Conservation (phyloP, 768 basidiomycete genomes). For the Tubosaeta sp. region DNA sequence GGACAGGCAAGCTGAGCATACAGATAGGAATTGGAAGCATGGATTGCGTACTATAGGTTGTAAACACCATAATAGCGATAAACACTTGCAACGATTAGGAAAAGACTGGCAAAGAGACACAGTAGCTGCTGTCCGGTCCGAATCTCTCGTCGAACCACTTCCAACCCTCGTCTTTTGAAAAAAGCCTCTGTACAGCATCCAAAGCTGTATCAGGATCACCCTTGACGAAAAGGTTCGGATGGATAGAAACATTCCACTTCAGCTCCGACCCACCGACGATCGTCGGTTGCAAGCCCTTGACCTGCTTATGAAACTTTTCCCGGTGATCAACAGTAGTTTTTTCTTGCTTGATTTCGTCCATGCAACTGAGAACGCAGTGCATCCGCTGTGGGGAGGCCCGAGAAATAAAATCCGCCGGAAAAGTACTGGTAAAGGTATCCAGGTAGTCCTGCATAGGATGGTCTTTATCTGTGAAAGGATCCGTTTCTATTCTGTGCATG, state of each 20-base stretch:
- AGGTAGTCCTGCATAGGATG: slow-evolving; percentile 3
- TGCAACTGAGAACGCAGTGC: slow-evolving; percentile 7
- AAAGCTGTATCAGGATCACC: slow-evolving; percentile 5
- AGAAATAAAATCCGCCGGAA: slow-evolving; percentile 1
- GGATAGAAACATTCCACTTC: slow-evolving; percentile 1
- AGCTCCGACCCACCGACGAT: background rate
- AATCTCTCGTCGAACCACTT: no score
- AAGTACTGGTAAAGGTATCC: slow-evolving; percentile 2
- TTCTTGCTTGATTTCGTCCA: accelerated
- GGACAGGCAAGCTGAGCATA: no score
- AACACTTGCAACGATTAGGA: no score
- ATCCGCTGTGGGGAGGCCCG: background rate
- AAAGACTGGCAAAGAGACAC: no score
- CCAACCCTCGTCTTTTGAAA: background rate
- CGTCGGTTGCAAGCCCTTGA: background rate
- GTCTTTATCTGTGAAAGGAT: accelerated
- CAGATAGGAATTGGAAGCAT: no score
- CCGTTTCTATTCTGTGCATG: slow-evolving; percentile 10
- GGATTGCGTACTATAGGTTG: no score
- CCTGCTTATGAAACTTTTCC: background rate
- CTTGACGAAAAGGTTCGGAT: background rate
- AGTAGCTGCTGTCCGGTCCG: no score
- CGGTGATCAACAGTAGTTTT: background rate
- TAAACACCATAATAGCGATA: no score
- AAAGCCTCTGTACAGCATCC: slow-evolving; percentile 7